Evolutionary conservation across 345 rosid genomes (phyloP).

Genomic region (Schrenkiella parvula): DNA sequence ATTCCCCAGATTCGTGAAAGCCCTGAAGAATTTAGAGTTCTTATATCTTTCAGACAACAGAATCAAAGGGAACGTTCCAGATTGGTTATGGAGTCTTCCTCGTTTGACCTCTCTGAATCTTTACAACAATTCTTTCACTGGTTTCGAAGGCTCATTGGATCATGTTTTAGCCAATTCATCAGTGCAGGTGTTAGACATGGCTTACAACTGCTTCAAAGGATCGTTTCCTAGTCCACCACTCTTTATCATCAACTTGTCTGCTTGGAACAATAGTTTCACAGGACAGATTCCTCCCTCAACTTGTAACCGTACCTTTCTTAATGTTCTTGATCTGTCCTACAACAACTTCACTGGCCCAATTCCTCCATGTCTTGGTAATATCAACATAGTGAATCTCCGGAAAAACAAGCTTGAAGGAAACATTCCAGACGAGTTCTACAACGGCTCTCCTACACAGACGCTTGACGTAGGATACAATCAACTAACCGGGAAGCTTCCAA

Average conservation of each 20-base stretch:
- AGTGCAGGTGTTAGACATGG: background rate
- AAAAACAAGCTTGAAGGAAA: conserved; percentile 21
- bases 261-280: conserved; percentile 28
- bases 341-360: conserved; percentile 19
- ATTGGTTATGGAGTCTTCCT: conserved; percentile 4
- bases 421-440: conserved; percentile 15
- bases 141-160: background rate
- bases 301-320: conserved; percentile 17
- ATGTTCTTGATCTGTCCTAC: conserved; percentile 23
- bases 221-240: conserved; percentile 5
- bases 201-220: conserved; percentile 7
- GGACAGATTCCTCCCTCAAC: conserved; percentile 21
- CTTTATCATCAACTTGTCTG: conserved; percentile 15
- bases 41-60: background rate
- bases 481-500: conserved; percentile 17
- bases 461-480: conserved; percentile 23
- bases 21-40: background rate
- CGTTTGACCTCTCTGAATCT: background rate
- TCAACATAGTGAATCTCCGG: conserved; percentile 23
- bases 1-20: background rate
- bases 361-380: conserved; percentile 19
- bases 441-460: background rate
- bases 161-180: background rate
- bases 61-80: background rate
- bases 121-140: background rate